phyloP scores from a whole-genome alignment of 257 asterid genomes.

The Agastache rugosa region DNA sequence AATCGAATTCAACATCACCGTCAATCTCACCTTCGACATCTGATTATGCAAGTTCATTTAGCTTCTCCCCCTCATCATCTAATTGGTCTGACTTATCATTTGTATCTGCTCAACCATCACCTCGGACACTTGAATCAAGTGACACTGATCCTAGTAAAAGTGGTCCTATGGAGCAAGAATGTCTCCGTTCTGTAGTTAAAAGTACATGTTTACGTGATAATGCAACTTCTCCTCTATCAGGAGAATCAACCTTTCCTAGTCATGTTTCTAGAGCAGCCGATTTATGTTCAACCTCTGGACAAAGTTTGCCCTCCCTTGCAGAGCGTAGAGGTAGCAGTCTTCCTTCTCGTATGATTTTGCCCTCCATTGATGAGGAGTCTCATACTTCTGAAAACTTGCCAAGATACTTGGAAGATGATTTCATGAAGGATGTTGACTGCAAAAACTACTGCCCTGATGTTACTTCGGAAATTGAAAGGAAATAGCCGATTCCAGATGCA shows the following conservation, averaged over 20 bases:
- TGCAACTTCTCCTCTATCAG: constrained; percentile 38
- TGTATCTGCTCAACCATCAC: constrained; percentile 75
- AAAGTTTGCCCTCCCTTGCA: constrained; percentile 47
- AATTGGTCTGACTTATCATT: constrained; percentile 80
- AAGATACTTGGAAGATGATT: constrained; percentile 50
- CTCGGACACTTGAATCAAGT: constrained; percentile 45
- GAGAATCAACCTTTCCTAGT: constrained; percentile 41
- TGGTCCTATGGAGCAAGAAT: constrained; percentile 41
- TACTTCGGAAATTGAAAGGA: constrained; percentile 40
- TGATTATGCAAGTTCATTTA: constrained; percentile 78
- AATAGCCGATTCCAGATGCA: constrained; percentile 49
- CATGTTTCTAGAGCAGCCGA: constrained; percentile 37
- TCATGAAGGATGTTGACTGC: constrained; percentile 43
- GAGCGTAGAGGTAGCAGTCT: constrained; percentile 57
- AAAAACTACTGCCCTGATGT: constrained; percentile 31
- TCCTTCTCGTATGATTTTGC: constrained; percentile 55
- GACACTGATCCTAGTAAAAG: constrained; percentile 42
- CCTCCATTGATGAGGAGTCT: constrained; percentile 61
- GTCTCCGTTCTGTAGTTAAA: constrained; percentile 43
- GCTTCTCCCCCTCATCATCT: constrained; percentile 89
- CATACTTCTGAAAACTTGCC: constrained; percentile 50
- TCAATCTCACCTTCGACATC: constrained; percentile 84
- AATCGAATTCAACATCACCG: constrained; percentile 63
- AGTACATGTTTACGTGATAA: constrained; percentile 41
- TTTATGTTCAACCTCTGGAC: constrained; percentile 45